Base-by-base conservation (phyloP, 1,139 yeast genomes). In the Kazachstania sp. region DNA sequence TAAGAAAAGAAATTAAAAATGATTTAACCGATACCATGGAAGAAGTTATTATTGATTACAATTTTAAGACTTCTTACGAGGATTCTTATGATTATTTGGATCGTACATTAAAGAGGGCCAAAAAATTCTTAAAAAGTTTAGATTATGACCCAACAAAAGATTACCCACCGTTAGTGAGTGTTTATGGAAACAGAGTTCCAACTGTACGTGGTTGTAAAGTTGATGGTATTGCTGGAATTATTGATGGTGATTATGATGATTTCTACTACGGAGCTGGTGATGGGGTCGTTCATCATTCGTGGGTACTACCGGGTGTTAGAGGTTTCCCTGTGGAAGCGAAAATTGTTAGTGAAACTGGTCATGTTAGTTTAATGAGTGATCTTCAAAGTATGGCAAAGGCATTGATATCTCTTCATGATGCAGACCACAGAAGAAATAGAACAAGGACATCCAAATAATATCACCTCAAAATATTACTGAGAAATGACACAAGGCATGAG, bases 231-330 rank as follows among this genome's bases (percentile, higher is more conserved):
- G 75, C 79, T 28, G 92, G 79, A 44, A 81, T 88, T 49, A 73
- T 70, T 52, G 74, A 74, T 35, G 95, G 95, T 6, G 77, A 79
- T 53, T 88, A 85, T 65, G 79, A 77, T 53, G 82, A 85, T 55
- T 83, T 86, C 56, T 78, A 75, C 56, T 87, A 86, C 61, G 95
- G 95, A 0, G 88, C 88, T 9, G 97, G 97, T 7, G 97, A 88
- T 61, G 97, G 97, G 32, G 96, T 88, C 15, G 85, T 87, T 1
- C 87, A 86, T 64, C 86, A 83, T 56, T 78, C 78, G 53, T 83
- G 90, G 82, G 66, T 86, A 38, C 77, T 87, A 79, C 96, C 97
- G 0, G 84, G 83, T 57, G 67, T 71, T 28, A 72, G 73, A 54
- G 94, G 94, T 0, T 87, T 83, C 59, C 69, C 74, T 0, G 77